phyloP scores from a whole-genome alignment of 805 yeast genomes.

The Wickerhamiella domercqiae region DNA sequence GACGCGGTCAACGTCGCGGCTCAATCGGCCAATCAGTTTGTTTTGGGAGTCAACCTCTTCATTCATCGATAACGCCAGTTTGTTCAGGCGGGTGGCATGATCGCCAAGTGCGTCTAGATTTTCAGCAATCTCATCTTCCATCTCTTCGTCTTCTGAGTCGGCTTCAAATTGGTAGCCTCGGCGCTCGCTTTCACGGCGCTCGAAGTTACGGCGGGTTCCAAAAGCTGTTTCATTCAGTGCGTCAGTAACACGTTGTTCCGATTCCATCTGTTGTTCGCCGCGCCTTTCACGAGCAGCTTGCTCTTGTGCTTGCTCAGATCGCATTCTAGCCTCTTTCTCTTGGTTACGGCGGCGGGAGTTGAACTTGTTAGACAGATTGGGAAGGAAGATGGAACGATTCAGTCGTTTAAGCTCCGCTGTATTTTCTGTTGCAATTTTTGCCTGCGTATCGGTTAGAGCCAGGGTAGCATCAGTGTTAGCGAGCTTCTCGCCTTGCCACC shows the following conservation, averaged over 20 bases:
- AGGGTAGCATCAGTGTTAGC: constrained; percentile 66
- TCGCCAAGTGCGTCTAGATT: constrained; percentile 67
- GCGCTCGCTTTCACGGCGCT: constrained; percentile 27
- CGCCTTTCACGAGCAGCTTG: constrained; percentile 47
- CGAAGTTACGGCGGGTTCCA: constrained; percentile 38
- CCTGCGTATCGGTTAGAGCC: constrained; percentile 65
- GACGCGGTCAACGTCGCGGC: constrained; percentile 68
- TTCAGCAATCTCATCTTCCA: constrained; percentile 73
- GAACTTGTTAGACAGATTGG: constrained; percentile 75
- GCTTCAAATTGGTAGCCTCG: constrained; percentile 36
- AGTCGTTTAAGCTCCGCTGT: constrained; percentile 64
- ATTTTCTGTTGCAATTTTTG: constrained; percentile 65
- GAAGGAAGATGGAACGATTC: constrained; percentile 68
- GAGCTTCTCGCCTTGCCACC: constrained; percentile 80
- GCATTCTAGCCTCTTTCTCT: constrained; percentile 56
- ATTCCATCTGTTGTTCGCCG: constrained; percentile 40
- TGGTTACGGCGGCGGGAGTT: constrained; percentile 61
- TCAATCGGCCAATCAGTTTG: constrained; percentile 53
- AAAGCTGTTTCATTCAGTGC: constrained; percentile 26
- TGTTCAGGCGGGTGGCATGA: constrained; percentile 54
- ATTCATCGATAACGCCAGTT: constrained; percentile 56
- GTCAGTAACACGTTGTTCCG: constrained; percentile 52
- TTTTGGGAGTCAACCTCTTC: constrained; percentile 72
- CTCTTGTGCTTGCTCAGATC: constrained; percentile 44
- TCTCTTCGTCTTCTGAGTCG: constrained; percentile 83